Percentiles rank a stretch among this genome's conserved stretches.
Evolutionary conservation across 176 grass and related monocot genomes (phyloP).

Genomic region (Cenchrus purpureus): DNA sequence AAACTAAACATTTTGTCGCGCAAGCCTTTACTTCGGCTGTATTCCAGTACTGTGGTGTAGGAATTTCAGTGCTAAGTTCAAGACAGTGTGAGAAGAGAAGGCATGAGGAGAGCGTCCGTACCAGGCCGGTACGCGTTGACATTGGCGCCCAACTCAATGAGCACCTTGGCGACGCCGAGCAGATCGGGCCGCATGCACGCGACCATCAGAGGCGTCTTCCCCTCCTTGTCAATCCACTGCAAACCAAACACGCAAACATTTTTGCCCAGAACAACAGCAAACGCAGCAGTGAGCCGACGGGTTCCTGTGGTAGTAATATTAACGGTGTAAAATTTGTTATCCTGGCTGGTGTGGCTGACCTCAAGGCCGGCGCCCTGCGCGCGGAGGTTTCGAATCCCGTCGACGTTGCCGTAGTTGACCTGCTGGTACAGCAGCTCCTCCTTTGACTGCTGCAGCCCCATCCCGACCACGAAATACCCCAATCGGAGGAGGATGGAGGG

Average conservation of each 20-base stretch:
- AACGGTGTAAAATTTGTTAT: not conserved
- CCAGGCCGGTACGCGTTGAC: slow-evolving; percentile 85
- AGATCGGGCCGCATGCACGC: slow-evolving; percentile 83
- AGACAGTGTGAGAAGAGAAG: too few species aligned
- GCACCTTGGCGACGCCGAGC: slow-evolving; percentile 59
- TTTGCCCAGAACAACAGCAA: not conserved
- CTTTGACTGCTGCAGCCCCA: slow-evolving; percentile 94
- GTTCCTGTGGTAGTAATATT: not conserved
- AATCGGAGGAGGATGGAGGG: not conserved
- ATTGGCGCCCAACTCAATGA: slow-evolving; percentile 86
- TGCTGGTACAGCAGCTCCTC: slow-evolving; percentile 91
- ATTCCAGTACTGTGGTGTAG: not conserved
- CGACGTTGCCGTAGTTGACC: slow-evolving; percentile 82
- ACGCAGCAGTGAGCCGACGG: not conserved
- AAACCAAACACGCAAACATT: slow-evolving; percentile 34
- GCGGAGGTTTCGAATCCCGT: slow-evolving; percentile 67
- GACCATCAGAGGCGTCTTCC: slow-evolving; percentile 84
- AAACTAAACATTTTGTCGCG: not conserved
- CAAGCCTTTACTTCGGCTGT: not conserved
- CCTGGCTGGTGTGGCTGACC: slow-evolving; percentile 31
- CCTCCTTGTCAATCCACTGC: slow-evolving; percentile 97
- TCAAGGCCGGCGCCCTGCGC: slow-evolving; percentile 76
- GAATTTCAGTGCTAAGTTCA: not conserved
- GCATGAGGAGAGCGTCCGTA: slow-evolving; percentile 29
- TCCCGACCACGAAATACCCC: slow-evolving; percentile 2